Conservation (phyloP, 768 basidiomycete genomes). For the Phylloporus sp. region DNA sequence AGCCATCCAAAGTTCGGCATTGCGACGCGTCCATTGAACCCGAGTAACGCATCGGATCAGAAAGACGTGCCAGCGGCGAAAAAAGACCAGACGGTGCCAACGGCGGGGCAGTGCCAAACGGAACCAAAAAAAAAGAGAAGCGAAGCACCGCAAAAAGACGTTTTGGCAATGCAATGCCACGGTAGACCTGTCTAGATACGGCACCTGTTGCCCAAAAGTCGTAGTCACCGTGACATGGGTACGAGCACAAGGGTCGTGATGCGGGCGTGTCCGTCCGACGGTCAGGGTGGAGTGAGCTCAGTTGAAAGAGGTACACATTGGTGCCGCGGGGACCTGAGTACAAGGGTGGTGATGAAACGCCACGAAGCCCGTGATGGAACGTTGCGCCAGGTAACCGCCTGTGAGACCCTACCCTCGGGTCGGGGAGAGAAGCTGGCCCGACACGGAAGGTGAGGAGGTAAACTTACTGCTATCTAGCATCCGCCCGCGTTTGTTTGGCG, state of each 20-base stretch:
- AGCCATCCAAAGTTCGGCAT: no score
- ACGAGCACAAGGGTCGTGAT: slow-evolving; percentile 9
- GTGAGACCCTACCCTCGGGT: neutral
- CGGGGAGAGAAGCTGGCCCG: neutral
- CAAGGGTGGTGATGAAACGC: slow-evolving; percentile 2
- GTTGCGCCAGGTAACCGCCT: neutral
- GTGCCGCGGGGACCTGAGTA: slow-evolving; percentile 7
- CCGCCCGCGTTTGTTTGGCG: neutral
- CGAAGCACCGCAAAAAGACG: neutral
- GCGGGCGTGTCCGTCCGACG: neutral
- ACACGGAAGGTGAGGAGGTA: slow-evolving; percentile 1
- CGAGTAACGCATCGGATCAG: neutral
- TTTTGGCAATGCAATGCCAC: neutral
- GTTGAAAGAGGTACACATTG: slow-evolving; percentile 1
- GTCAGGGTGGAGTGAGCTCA: slow-evolving; percentile 2
- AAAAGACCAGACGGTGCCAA: no score
- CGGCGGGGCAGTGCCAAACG: no score
- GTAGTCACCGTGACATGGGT: neutral
- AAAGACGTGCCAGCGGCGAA: neutral
- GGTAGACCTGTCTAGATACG: neutral
- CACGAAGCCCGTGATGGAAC: slow-evolving; percentile 3
- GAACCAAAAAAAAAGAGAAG: neutral
- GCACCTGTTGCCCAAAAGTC: neutral
- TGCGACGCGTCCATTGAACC: no score
- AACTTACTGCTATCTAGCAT: neutral